Percentiles rank a stretch among this genome's conserved stretches.
Evolutionary conservation across 345 rosid genomes (phyloP).

Genomic region (Hibiscus tridactylites): DNA sequence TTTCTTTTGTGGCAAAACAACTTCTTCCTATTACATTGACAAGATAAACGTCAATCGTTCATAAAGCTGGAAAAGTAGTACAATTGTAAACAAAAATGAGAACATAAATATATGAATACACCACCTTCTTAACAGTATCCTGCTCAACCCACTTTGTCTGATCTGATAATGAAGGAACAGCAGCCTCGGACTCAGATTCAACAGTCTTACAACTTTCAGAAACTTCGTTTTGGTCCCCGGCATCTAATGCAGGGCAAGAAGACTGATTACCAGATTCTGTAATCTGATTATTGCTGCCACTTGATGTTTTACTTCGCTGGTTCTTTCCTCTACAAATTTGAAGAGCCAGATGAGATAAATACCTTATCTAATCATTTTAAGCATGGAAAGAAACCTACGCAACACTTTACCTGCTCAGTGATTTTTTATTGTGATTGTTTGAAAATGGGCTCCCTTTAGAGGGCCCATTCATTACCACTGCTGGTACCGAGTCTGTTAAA

Average conservation of each 20-base stretch:
- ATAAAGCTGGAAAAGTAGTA: background rate
- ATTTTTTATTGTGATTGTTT: slow-evolving; percentile 35
- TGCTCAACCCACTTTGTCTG: slow-evolving; percentile 31
- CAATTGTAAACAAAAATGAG: background rate
- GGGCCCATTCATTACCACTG: slow-evolving; percentile 51
- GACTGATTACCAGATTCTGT: slow-evolving; percentile 38
- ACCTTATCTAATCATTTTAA: background rate
- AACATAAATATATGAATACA: slow-evolving; percentile 13
- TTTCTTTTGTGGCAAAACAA: slow-evolving; percentile 25
- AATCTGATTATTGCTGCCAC: slow-evolving; percentile 32
- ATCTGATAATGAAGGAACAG: slow-evolving; percentile 26
- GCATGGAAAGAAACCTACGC: background rate
- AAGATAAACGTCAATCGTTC: background rate
- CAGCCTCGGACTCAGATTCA: slow-evolving; percentile 39
- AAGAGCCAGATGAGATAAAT: slow-evolving; percentile 9
- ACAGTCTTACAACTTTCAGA: slow-evolving; percentile 35
- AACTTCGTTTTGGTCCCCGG: slow-evolving; percentile 31
- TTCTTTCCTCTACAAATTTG: slow-evolving; percentile 41
- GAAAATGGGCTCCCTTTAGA: slow-evolving; percentile 40
- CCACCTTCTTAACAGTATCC: slow-evolving; percentile 38
- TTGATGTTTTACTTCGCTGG: slow-evolving; percentile 35
- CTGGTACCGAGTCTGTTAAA: slow-evolving; percentile 67
- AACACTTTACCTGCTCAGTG: slow-evolving; percentile 46
- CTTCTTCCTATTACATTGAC: slow-evolving; percentile 28
- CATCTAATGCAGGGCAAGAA: slow-evolving; percentile 34